phyloP scores from a whole-genome alignment of 1,139 yeast genomes.

The Protomyces inouyei region DNA sequence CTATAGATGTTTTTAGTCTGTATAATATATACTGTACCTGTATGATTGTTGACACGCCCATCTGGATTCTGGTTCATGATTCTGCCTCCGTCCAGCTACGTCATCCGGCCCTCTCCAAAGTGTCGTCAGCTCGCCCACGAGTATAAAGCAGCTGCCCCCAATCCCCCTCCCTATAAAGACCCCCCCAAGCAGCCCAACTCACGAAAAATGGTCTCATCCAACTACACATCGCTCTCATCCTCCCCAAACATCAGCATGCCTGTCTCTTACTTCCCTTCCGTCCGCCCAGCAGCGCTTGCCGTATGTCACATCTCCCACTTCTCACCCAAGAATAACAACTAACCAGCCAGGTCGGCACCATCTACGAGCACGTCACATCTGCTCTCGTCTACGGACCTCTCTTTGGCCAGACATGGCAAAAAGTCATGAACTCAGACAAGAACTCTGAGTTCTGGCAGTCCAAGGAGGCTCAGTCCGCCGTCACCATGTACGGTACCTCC shows the following conservation, averaged over 20 bases:
- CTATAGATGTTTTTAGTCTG: background rate
- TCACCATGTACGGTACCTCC: slow-evolving; percentile 40
- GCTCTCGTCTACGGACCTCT: slow-evolving; percentile 43
- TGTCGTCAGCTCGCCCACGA: no score
- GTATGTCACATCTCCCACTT: background rate
- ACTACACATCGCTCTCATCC: slow-evolving; percentile 12
- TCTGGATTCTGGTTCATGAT: no score
- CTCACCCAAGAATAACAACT: slow-evolving; percentile 39
- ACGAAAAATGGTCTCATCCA: slow-evolving; percentile 16
- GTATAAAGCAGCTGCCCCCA: no score
- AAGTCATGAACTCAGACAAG: slow-evolving; percentile 34
- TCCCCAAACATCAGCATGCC: slow-evolving; percentile 24
- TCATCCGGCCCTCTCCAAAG: no score
- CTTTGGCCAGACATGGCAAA: slow-evolving; percentile 43
- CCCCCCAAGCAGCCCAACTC: background rate
- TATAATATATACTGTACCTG: background rate
- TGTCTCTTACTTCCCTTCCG: slow-evolving; percentile 27
- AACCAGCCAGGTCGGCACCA: slow-evolving; percentile 39
- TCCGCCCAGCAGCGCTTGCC: slow-evolving; percentile 25
- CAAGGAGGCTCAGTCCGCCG: slow-evolving; percentile 43
- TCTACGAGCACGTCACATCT: slow-evolving; percentile 41
- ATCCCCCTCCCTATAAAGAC: background rate
- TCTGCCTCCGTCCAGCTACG: no score
- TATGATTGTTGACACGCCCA: background rate
- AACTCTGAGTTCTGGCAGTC: slow-evolving; percentile 41